Base-by-base conservation (phyloP, 2,329 filamentous ascomycete species). In the Fusarium sarcochroum region DNA sequence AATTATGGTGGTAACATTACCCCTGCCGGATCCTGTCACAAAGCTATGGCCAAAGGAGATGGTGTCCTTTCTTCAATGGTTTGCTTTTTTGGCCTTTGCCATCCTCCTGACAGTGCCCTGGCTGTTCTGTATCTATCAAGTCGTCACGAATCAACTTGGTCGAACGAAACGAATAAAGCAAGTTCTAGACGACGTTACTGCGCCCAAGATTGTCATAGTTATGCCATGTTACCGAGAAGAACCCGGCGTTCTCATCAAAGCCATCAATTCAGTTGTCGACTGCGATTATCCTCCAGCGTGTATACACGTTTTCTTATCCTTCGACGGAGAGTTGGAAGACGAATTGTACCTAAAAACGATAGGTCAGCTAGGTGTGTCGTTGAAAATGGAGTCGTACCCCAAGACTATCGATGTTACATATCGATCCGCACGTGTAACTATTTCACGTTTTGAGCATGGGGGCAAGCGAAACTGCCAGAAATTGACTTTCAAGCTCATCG, bases 191-290 rank as follows among this genome's bases (percentile, higher is more conserved):
- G 93, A 97, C 76, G 83, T 88, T 4, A 94, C 91, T 1, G 94
- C 96, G 0, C 96, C 95, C 3, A 98, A 98, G 80, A 92, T 97
- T 17, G 93, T 98, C 67, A 92, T 98, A 63, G 91, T 98, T 60
- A 98, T 98, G 94, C 96, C 95, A 6, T 97, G 94, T 76, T 98
- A 97, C 82, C 93, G 96, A 76, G 96, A 98, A 76, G 90, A 94
- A 30, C 93, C 93, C 0, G 91, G 93, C 1, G 86, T 97, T 14
- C 85, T 98, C 46, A 85, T 98, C 56, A 92, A 91, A 46, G 96
- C 95, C 6, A 86, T 98, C 72, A 90, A 98, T 80, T 98, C 95
- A 0, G 90, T 98, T 34, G 93, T 97, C 51, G 92, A 95, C 73
- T 97, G 93, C 80, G 95, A 98, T 73, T 98, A 98, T 69, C 95